phyloP scores from a whole-genome alignment of 345 rosid genomes.

The Eucalyptus microcorys region DNA sequence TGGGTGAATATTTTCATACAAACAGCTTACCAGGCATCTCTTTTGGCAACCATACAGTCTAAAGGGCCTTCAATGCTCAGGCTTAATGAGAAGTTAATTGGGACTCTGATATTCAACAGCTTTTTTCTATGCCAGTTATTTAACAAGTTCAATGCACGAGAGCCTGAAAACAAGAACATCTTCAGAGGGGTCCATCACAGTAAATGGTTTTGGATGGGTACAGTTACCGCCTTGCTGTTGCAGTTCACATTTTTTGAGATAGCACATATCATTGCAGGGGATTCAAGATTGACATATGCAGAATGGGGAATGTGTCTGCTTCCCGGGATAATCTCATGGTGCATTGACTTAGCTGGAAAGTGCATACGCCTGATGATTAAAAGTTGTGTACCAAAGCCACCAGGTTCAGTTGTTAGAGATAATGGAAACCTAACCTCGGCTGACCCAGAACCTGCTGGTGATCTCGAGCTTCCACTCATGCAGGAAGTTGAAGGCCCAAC shows the following conservation, averaged over 20 bases:
- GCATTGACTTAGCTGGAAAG: background rate
- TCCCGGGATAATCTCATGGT: background rate
- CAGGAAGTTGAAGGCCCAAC: background rate
- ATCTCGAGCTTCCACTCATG: background rate
- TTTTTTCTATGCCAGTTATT: constrained; percentile 8
- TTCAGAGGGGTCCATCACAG: background rate
- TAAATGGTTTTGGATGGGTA: background rate
- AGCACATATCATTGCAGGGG: background rate
- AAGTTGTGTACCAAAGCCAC: background rate
- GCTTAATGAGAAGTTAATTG: background rate
- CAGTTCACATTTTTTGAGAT: background rate
- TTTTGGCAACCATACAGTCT: constrained; percentile 7
- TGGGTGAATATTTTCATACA: constrained; percentile 15
- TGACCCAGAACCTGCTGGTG: background rate
- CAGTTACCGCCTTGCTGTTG: background rate
- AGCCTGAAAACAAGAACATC: constrained; percentile 13
- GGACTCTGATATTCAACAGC: constrained; percentile 11
- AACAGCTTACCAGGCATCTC: constrained; percentile 1
- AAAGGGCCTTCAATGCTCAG: constrained; percentile 1
- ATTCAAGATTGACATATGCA: background rate
- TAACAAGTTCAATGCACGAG: constrained; percentile 11
- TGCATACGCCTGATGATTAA: background rate
- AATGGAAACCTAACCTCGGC: background rate
- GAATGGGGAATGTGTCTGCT: background rate
- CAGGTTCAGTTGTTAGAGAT: background rate